A percentile compares a stretch with the other conserved stretches of the same genome.
Conservation (phyloP, 257 asterid species). For the Solanum bulbocastanum region DNA sequence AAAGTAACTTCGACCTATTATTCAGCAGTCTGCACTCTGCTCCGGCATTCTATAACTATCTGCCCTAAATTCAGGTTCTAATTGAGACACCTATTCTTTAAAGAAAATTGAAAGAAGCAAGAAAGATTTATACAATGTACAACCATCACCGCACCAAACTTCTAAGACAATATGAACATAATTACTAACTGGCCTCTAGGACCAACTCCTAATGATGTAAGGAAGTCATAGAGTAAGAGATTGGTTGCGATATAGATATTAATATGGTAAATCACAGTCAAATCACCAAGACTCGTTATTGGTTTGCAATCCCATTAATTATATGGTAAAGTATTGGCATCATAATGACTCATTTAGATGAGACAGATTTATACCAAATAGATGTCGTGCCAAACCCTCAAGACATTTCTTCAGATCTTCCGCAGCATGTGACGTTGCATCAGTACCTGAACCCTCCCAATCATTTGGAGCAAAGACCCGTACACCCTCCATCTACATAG, state of each 20-base stretch:
- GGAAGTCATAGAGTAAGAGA: background rate
- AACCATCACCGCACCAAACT: background rate
- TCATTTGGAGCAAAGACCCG: slow-evolving; percentile 71
- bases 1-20: background rate
- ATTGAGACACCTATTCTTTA: background rate
- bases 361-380: slow-evolving; percentile 41
- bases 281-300: background rate
- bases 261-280: background rate
- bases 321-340: background rate
- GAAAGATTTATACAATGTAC: background rate
- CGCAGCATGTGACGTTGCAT: slow-evolving; percentile 72
- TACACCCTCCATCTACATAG: slow-evolving; percentile 87
- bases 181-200: background rate
- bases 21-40: background rate
- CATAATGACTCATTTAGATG: background rate
- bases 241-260: background rate
- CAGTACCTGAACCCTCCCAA: slow-evolving; percentile 67
- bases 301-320: background rate
- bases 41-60: background rate
- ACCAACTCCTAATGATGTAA: background rate
- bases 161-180: background rate
- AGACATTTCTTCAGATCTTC: slow-evolving; percentile 90
- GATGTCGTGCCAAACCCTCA: slow-evolving; percentile 81
- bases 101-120: background rate
- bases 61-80: background rate